phyloP scores from a whole-genome alignment of 768 basidiomycete species.

The Termitomyces sp. region DNA sequence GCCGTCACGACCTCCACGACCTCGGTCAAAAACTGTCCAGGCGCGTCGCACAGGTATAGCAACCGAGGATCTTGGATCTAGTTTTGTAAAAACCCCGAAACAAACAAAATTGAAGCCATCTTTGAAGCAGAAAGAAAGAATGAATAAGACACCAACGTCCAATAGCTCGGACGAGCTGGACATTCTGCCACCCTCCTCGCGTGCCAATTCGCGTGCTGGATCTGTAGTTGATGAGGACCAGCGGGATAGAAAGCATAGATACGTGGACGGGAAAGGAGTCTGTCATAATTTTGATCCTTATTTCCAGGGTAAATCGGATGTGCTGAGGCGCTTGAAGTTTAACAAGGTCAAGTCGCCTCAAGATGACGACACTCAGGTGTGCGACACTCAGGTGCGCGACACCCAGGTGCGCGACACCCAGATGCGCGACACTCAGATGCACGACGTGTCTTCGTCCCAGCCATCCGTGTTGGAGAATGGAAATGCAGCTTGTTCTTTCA shows the following conservation, averaged over 20 bases:
- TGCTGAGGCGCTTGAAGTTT: conserved; percentile 24
- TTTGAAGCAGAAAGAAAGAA: not conserved
- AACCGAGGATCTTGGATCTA: conserved; percentile 14
- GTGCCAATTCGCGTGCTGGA: conserved; percentile 11
- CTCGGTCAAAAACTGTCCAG: not conserved
- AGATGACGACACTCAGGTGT: not conserved
- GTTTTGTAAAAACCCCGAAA: conserved; percentile 7
- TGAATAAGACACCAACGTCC: not conserved
- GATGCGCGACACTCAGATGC: not conserved
- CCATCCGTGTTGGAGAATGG: not conserved
- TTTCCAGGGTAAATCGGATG: not conserved
- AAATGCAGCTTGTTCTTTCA: not conserved
- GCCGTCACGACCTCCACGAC: conserved; percentile 3
- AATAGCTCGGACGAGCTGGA: conserved; percentile 13
- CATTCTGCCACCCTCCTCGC: conserved; percentile 14
- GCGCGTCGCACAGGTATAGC: conserved; percentile 9
- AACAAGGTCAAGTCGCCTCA: conserved; percentile 24
- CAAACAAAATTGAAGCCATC: not conserved
- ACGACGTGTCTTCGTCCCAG: not conserved
- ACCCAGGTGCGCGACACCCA: too few species aligned
- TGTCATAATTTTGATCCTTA: not conserved
- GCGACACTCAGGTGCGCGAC: not conserved
- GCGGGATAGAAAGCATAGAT: conserved; percentile 10
- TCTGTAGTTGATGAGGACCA: conserved; percentile 6
- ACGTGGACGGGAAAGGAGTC: conserved; percentile 1